Conservation (phyloP, 768 basidiomycete genomes). For the Mycena haematopus region DNA sequence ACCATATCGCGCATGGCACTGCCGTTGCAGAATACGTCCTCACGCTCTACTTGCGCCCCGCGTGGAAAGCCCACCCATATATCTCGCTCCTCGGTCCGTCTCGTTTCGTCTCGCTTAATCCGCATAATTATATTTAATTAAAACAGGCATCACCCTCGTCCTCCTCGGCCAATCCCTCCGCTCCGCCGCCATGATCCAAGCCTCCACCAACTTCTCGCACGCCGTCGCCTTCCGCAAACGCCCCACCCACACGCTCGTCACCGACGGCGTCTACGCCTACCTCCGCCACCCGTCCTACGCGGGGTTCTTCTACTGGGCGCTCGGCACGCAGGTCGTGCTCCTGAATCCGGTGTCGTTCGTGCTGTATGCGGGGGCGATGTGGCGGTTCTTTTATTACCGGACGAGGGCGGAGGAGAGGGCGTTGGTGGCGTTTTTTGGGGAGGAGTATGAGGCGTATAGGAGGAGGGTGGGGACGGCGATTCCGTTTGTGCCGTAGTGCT, state of each 20-base stretch:
- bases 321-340: conserved; percentile 91
- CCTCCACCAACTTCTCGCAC: conserved; percentile 93
- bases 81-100: conserved; percentile 64
- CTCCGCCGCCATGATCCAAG: conserved; percentile 96
- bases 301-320: conserved; percentile 97
- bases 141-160: conserved; percentile 69
- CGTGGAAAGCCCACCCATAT: conserved; percentile 63
- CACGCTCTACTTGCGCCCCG: conserved; percentile 70
- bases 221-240: conserved; percentile 78
- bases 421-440: conserved; percentile 83
- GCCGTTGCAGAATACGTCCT: conserved; percentile 85
- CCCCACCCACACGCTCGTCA: conserved; percentile 80
- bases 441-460: conserved; percentile 82
- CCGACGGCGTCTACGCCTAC: conserved; percentile 89
- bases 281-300: conserved; percentile 96
- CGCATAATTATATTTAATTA: background rate
- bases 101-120: background rate
- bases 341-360: conserved; percentile 83
- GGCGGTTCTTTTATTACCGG: conserved; percentile 86
- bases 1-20: conserved; percentile 82
- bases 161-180: conserved; percentile 78
- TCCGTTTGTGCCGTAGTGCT: conserved; percentile 73
- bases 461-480: conserved; percentile 83
- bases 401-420: conserved; percentile 81
- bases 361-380: conserved; percentile 71